phyloP scores from a whole-genome alignment of 768 basidiomycete species.

The Tulasnella sp. region DNA sequence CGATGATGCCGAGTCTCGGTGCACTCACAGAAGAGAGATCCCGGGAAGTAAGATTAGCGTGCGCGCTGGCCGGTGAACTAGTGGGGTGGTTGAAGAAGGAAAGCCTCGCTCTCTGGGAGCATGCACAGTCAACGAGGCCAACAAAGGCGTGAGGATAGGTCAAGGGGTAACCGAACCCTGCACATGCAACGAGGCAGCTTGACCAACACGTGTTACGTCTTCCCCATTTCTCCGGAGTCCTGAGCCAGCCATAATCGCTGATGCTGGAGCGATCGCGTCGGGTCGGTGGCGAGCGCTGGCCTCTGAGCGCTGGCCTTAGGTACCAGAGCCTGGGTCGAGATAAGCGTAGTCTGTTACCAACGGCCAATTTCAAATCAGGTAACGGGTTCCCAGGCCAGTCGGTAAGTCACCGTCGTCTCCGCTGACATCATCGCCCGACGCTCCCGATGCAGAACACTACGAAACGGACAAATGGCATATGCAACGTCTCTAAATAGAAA shows the following conservation, averaged over 20 bases:
- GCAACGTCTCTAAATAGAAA: too few relatives aligned
- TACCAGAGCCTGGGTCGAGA: not conserved
- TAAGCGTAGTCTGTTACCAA: slow-evolving; percentile 8
- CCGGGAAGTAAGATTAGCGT: slow-evolving; percentile 11
- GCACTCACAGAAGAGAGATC: slow-evolving; percentile 14
- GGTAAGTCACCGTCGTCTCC: not conserved
- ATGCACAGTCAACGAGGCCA: slow-evolving; percentile 28
- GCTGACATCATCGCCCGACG: not conserved
- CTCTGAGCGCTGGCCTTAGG: not conserved
- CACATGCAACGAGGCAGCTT: slow-evolving; percentile 25
- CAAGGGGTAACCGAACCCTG: slow-evolving; percentile 26
- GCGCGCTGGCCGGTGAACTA: slow-evolving; percentile 8
- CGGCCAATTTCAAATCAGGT: slow-evolving; percentile 3
- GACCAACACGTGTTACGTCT: slow-evolving; percentile 13
- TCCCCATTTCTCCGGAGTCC: not conserved
- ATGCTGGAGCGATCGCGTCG: not conserved
- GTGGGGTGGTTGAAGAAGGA: slow-evolving; percentile 16
- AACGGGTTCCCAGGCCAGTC: not conserved
- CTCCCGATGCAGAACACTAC: not conserved
- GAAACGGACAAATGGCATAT: not conserved
- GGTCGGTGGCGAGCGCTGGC: slow-evolving; percentile 3
- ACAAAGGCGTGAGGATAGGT: slow-evolving; percentile 12
- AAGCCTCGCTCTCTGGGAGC: slow-evolving; percentile 12
- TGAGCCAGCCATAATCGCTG: not conserved
- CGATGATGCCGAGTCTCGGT: not conserved